phyloP scores from a whole-genome alignment of 2,329 filamentous ascomycete species.

The Zarea fungicola region DNA sequence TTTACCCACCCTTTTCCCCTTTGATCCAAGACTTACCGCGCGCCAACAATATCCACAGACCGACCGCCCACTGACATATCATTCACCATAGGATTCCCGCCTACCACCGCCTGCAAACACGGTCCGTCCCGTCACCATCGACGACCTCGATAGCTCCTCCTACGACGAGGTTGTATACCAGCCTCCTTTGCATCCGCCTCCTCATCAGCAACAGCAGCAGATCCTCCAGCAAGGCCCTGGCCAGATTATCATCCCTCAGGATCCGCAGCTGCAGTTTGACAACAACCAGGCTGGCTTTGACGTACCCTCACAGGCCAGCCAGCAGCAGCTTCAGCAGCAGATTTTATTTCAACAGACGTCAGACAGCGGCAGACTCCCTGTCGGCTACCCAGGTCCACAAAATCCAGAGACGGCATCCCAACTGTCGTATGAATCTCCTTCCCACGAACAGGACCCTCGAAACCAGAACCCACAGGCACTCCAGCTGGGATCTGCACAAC shows the following conservation, averaged over 20 bases:
- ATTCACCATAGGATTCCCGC: conserved; percentile 11
- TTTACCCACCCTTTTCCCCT: not conserved
- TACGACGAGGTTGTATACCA: conserved; percentile 43
- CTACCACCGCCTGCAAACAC: conserved; percentile 29
- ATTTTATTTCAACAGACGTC: conserved; percentile 10
- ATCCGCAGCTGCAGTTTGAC: conserved; percentile 26
- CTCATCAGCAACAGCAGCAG: conserved; percentile 33
- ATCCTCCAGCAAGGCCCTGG: conserved; percentile 28
- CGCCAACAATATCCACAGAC: not conserved
- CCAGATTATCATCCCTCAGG: conserved; percentile 23
- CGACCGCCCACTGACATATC: conserved; percentile 8
- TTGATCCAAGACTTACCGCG: not conserved
- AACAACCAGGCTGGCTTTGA: conserved; percentile 10
- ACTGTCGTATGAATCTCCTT: conserved; percentile 56
- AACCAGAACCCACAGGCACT: conserved; percentile 6
- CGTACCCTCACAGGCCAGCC: conserved; percentile 18
- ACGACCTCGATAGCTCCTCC: conserved; percentile 39
- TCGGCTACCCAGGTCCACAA: conserved; percentile 23
- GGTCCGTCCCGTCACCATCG: conserved; percentile 41
- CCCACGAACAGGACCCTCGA: conserved; percentile 39
- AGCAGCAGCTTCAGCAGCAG: conserved; percentile 25
- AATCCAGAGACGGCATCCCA: conserved; percentile 59
- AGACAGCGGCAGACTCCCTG: not conserved
- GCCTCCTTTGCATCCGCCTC: conserved; percentile 18
- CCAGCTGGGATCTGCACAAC: conserved; percentile 9